phyloP scores from a whole-genome alignment of 1,284 basidiomycete species.

The Anthracocystis walkeri region DNA sequence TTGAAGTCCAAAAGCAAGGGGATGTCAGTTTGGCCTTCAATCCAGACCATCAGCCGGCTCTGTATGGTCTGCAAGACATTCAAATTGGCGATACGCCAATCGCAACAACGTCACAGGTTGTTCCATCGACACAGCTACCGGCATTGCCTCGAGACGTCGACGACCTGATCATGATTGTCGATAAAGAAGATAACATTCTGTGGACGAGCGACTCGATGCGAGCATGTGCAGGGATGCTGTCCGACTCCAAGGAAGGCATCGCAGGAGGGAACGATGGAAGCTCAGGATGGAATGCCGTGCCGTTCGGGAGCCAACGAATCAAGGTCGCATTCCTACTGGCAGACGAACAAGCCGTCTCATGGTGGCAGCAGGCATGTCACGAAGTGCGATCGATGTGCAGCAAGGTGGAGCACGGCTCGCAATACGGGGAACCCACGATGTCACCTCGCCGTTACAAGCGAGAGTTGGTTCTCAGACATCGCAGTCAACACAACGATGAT shows the following conservation, averaged over 20 bases:
- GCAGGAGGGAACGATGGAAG: neutral
- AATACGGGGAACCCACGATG: neutral
- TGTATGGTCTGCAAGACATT: neutral
- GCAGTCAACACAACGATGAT: neutral
- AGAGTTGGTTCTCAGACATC: conserved; percentile 12
- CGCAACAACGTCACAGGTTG: neutral
- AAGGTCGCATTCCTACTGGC: conserved; percentile 18
- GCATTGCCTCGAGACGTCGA: neutral
- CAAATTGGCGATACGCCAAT: neutral
- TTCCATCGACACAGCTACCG: neutral
- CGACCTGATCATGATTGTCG: conserved; percentile 11
- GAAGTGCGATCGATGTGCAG: conserved; percentile 1
- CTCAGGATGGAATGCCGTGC: neutral
- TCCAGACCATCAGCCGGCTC: neutral
- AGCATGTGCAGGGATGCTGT: conserved; percentile 11
- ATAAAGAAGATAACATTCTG: conserved; percentile 4
- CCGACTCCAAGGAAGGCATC: neutral
- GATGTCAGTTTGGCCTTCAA: neutral
- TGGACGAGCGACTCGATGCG: conserved; percentile 9
- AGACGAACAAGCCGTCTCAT: conserved; percentile 6
- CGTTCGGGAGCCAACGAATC: neutral
- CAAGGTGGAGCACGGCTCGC: neutral
- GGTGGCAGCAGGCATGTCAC: conserved; percentile 21
- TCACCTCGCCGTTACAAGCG: neutral
- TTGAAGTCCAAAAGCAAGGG: neutral